These are phyloP conservation scores for Colletotrichum sp. DNA, from an alignment of 2,329 filamentous ascomycete genomes.

Conservation along the genomic window DNA sequence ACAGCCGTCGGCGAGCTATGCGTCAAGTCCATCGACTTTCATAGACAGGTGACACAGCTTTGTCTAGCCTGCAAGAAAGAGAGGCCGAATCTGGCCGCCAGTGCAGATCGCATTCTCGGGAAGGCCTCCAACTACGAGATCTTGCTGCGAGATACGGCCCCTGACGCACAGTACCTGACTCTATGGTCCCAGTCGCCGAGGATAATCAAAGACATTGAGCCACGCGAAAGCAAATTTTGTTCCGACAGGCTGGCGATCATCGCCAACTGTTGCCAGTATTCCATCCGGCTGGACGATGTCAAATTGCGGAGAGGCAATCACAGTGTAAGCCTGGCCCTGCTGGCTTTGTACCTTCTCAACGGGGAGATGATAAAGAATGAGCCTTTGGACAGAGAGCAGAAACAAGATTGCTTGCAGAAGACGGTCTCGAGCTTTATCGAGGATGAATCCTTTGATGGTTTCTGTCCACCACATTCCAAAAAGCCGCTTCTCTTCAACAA, in stretches of 20 bases:
- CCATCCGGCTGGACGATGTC: background rate
- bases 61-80: background rate
- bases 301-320: background rate
- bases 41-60: background rate
- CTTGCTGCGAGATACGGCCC: background rate
- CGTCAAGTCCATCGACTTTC: background rate
- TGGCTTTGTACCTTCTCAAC: background rate
- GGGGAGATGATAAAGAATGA: background rate
- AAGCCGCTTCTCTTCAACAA: background rate
- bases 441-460: background rate
- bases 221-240: background rate
- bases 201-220: background rate
- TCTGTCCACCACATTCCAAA: background rate
- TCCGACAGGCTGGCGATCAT: background rate
- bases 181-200: background rate
- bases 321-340: background rate
- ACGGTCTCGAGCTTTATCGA: background rate
- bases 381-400: background rate
- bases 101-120: background rate
- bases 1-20: background rate
- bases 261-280: background rate
- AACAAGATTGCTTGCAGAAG: background rate
- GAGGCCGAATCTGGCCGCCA: background rate
- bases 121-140: background rate
- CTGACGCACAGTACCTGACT: background rate